These are phyloP conservation scores for Diaporthe sp. DNA, from an alignment of 2,329 filamentous ascomycete species.

Conservation along the genomic window DNA sequence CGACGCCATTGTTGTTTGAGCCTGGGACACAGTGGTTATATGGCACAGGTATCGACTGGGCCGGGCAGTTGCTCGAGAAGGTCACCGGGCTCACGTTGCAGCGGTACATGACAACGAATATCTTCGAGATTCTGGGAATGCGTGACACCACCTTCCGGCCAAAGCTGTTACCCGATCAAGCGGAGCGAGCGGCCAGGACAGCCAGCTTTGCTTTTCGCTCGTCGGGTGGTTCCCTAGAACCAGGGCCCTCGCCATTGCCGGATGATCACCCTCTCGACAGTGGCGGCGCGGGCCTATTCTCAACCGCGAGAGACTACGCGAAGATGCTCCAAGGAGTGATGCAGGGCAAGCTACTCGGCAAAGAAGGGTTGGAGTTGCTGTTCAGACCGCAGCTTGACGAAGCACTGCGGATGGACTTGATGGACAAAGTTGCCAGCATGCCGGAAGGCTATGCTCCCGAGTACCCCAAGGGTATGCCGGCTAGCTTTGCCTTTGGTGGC, in stretches of 20 bases:
- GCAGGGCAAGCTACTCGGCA: conserved; percentile 37
- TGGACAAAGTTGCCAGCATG: conserved; percentile 12
- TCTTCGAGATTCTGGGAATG: conserved; percentile 43
- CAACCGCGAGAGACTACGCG: conserved; percentile 41
- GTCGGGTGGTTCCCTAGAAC: neutral
- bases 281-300: conserved; percentile 45
- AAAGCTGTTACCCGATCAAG: neutral
- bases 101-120: conserved; percentile 42
- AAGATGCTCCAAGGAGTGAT: conserved; percentile 40
- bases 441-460: conserved; percentile 10
- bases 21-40: conserved; percentile 48
- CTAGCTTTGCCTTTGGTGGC: conserved; percentile 32
- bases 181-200: neutral
- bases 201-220: conserved; percentile 23
- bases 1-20: conserved; percentile 47
- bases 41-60: conserved; percentile 49
- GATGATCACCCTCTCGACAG: conserved; percentile 39
- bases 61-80: conserved; percentile 44
- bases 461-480: neutral
- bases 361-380: conserved; percentile 38
- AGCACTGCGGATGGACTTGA: conserved; percentile 37
- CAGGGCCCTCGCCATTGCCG: conserved; percentile 18
- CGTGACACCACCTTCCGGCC: conserved; percentile 44
- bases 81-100: conserved; percentile 43
- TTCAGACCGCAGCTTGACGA: conserved; percentile 43